A percentile compares a stretch with the other conserved stretches of the same genome.
These are phyloP conservation scores for Lasiodiplodia sp. DNA, from an alignment of 2,329 filamentous ascomycete species.

Conservation along the genomic window DNA sequence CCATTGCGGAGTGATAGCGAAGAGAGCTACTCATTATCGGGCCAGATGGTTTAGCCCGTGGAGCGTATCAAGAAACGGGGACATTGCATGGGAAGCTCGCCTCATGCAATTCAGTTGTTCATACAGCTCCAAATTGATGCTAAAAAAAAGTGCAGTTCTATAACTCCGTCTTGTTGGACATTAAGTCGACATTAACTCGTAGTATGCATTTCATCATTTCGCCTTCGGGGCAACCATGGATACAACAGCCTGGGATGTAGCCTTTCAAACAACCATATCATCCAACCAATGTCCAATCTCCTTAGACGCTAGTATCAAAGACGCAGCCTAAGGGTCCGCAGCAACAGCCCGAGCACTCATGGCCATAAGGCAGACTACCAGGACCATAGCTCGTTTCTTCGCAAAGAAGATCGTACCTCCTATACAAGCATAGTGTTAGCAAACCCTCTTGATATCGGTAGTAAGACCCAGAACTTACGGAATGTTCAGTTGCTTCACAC, in stretches of 20 bases:
- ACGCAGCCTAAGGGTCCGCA: not conserved
- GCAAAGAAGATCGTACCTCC: not conserved
- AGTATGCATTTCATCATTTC: not conserved
- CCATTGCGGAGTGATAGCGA: no score
- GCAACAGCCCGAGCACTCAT: not conserved
- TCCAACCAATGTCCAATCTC: not conserved
- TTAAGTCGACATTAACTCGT: no score
- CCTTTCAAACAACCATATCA: not conserved
- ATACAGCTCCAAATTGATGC: no score
- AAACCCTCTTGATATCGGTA: not conserved
- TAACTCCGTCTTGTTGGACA: no score
- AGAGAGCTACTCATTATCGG: no score
- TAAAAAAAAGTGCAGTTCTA: no score
- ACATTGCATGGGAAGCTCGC: no score
- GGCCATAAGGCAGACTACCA: not conserved
- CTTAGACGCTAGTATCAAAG: not conserved
- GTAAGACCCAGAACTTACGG: not conserved
- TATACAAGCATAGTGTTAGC: not conserved
- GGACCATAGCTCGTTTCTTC: not conserved
- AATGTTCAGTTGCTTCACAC: not conserved
- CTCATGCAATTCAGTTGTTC: no score
- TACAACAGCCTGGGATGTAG: not conserved
- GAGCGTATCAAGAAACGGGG: no score
- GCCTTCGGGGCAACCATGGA: not conserved
- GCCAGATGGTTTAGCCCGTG: no score